Conservation (phyloP, 2,329 filamentous ascomycete genomes). For the Fusarium luffae region DNA sequence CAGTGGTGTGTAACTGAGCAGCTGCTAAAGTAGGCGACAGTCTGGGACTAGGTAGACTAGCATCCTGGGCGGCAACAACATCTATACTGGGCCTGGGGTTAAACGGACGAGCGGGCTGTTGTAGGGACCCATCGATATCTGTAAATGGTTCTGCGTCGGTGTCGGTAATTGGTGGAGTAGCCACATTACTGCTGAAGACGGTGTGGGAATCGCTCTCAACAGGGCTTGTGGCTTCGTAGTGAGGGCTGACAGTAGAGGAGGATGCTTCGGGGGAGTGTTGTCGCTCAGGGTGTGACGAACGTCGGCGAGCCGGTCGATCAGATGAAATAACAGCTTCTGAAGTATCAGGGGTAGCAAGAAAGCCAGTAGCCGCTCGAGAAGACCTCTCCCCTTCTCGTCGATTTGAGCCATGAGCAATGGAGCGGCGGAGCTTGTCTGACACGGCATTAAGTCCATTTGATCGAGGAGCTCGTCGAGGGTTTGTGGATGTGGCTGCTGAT, state of each 20-base stretch:
- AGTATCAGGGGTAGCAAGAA: constrained; percentile 69
- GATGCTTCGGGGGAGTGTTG: constrained; percentile 59
- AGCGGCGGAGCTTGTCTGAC: constrained; percentile 52
- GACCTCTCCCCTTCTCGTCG: constrained; percentile 45
- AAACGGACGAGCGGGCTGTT: constrained; percentile 58
- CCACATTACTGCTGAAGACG: constrained; percentile 71
- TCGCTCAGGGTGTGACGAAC: constrained; percentile 56
- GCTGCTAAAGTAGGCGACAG: constrained; percentile 91
- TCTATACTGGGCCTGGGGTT: constrained; percentile 69
- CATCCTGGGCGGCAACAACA: constrained; percentile 81
- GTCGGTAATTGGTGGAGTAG: constrained; percentile 81
- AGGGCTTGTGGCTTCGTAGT: constrained; percentile 63
- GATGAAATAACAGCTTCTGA: constrained; percentile 56
- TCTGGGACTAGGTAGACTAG: constrained; percentile 92
- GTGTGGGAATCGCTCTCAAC: constrained; percentile 67
- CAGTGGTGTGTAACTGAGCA: constrained; percentile 62
- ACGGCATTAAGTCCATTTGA: constrained; percentile 47
- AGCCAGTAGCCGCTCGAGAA: constrained; percentile 43
- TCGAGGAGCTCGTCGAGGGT: constrained; percentile 43
- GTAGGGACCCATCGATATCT: constrained; percentile 62
- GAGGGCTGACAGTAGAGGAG: constrained; percentile 50
- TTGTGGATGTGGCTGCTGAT: constrained; percentile 28
- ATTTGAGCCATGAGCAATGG: constrained; percentile 45
- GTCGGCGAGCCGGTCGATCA: constrained; percentile 54
- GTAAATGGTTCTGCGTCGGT: constrained; percentile 72